A percentile compares a stretch with the other conserved stretches of the same genome.
These are phyloP conservation scores for Tilletiopsis washingtonensis DNA, from an alignment of 1,284 basidiomycete species.

Conservation along the genomic window DNA sequence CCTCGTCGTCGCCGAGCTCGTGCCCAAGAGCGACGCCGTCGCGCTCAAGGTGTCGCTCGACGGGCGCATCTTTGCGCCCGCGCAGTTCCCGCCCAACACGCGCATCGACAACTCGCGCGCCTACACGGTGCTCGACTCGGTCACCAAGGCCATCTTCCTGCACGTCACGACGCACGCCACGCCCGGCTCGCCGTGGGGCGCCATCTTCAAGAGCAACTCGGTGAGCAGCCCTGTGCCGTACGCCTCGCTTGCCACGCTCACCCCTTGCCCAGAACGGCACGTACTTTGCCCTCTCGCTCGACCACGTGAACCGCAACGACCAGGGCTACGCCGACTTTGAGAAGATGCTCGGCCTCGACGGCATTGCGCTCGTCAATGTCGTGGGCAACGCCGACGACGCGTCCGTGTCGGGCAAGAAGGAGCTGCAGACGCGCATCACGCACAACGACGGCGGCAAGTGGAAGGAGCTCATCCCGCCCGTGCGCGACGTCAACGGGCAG, in stretches of 20 bases:
- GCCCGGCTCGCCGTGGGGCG: conserved; percentile 72
- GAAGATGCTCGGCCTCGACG: conserved; percentile 92
- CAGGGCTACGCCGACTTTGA: conserved; percentile 92
- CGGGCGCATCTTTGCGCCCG: conserved; percentile 71
- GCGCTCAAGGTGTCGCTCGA: conserved; percentile 84
- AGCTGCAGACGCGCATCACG: conserved; percentile 76
- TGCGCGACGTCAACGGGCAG: conserved; percentile 66
- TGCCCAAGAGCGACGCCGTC: conserved; percentile 8
- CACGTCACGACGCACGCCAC: conserved; percentile 84
- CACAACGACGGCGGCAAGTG: conserved; percentile 95
- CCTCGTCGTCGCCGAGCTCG: conserved; percentile 82
- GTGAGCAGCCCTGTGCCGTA: too few species aligned
- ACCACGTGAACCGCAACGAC: conserved; percentile 80
- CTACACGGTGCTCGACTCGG: conserved; percentile 89
- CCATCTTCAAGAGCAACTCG: conserved; percentile 87
- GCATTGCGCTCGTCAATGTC: conserved; percentile 85
- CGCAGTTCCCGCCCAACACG: conserved; percentile 83
- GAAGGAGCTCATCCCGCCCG: conserved; percentile 72
- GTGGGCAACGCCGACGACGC: conserved; percentile 76
- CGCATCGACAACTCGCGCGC: conserved; percentile 71
- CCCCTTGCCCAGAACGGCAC: too few species aligned
- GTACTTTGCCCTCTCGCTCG: conserved; percentile 78
- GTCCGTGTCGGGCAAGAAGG: conserved; percentile 64
- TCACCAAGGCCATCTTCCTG: conserved; percentile 83
- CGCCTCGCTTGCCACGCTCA: too few species aligned